Conservation (phyloP, 352 stramenopile species). For the Phytophthora hibernalis region DNA sequence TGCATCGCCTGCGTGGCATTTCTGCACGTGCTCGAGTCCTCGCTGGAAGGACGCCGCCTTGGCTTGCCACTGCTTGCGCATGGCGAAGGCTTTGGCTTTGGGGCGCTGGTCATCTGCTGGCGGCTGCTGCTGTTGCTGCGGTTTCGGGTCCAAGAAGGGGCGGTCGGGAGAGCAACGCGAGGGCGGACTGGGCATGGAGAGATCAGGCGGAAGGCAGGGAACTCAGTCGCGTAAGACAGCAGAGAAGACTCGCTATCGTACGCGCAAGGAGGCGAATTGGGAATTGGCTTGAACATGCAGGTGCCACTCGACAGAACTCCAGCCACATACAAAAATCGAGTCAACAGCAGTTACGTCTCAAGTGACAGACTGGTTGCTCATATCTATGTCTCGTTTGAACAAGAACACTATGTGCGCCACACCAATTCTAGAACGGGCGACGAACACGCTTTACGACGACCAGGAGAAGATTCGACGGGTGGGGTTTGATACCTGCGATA, state of each 20-base stretch:
- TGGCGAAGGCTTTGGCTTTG: slow-evolving; percentile 37
- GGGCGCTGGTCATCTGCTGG: slow-evolving; percentile 30
- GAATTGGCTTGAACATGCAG: slow-evolving; percentile 11
- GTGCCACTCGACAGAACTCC: slow-evolving; percentile 2
- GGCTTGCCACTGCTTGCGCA: slow-evolving; percentile 67
- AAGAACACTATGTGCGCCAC: slow-evolving; percentile 24
- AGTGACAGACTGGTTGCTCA: slow-evolving; percentile 8
- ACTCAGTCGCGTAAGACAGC: slow-evolving; percentile 22
- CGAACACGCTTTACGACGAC: slow-evolving; percentile 13
- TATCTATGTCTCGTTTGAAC: slow-evolving; percentile 24
- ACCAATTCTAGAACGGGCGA: slow-evolving; percentile 20
- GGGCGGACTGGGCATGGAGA: slow-evolving; percentile 34
- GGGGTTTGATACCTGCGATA: too few relatives aligned
- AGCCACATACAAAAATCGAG: slow-evolving; percentile 13
- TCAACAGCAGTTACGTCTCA: slow-evolving; percentile 3
- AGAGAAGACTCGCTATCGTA: slow-evolving; percentile 7
- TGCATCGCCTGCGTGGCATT: slow-evolving; percentile 55
- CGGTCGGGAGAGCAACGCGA: slow-evolving; percentile 22
- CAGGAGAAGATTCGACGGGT: slow-evolving; percentile 23
- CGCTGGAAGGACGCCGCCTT: slow-evolving; percentile 72
- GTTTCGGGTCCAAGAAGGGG: slow-evolving; percentile 18
- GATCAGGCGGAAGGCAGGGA: slow-evolving; percentile 1
- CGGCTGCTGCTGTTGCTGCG: slow-evolving; percentile 21
- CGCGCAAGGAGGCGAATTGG: slow-evolving; percentile 30
- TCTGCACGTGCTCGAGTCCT: slow-evolving; percentile 69